Base-by-base conservation (phyloP, 179 eudicot species). In the Spinacia oleracea region DNA sequence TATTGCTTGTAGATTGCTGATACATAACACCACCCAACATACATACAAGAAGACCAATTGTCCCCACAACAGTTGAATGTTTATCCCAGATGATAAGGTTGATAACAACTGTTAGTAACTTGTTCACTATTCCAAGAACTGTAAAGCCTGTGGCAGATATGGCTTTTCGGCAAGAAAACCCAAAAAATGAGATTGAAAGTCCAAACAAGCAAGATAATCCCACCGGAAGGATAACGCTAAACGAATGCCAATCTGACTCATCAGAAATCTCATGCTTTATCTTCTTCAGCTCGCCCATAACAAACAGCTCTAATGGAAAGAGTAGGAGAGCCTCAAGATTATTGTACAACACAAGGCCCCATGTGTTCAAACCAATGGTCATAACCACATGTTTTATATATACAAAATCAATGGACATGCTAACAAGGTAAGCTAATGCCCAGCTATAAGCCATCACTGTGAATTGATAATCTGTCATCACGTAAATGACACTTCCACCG, bases 321-420 rank as follows among this genome's bases (percentile, higher is more conserved):
- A 95, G 82, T 48, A 95, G 82, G 75, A 95, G 87, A 77, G 98
- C 98, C 86, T 95, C 98, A 4, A 93, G 94, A 88, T 95, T 95
- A 84, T 95, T 95, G 88, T 93, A 95, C 79, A 95, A 81, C 80
- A 93, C 98, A 16, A 96, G 90, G 21, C 98, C 98, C 98, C 98
- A 95, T 59, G 98, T 95, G 84, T 90, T 93, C 46, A 95, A 76
- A 5, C 96, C 94, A 72, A 95, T 95, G 25, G 98, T 95, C 95
- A 91, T 93, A 32, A 93, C 97, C 40, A 95, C 98, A 79, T 95
- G 98, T 88, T 95, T 95, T n/a, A 93, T 93, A 88, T 95, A 95
- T 29, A 95, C 98, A 79, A 93, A 95, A 89, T 93, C 97, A 53
- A 95, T 89, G 34, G 98, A 90, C 98, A 93, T 93, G 89, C 98